Conservation (phyloP, 106 monocot genomes). For the Hemerocallis citrina region DNA sequence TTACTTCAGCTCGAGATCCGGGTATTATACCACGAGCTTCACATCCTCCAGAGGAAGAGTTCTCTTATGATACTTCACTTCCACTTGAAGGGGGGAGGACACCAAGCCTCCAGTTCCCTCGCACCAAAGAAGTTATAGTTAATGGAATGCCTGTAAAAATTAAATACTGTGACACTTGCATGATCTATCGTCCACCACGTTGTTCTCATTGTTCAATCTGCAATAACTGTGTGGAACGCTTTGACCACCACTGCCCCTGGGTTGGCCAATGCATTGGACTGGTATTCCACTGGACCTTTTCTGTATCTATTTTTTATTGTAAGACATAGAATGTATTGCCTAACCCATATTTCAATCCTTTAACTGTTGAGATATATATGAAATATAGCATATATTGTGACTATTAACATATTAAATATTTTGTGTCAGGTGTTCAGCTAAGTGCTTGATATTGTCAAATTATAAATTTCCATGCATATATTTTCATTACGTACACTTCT, state of each 20-base stretch:
- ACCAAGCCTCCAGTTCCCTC: slow-evolving; percentile 58
- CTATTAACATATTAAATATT: too few relatives aligned
- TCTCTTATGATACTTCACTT: slow-evolving; percentile 37
- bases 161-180: slow-evolving; percentile 95
- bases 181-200: slow-evolving; percentile 87
- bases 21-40: slow-evolving; percentile 77
- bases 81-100: slow-evolving; percentile 30
- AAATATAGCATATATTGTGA: too few relatives aligned
- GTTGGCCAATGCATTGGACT: slow-evolving; percentile 96
- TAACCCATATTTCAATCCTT: too few relatives aligned
- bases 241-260: slow-evolving; percentile 99
- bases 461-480: too few relatives aligned
- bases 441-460: too few relatives aligned
- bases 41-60: slow-evolving; percentile 91
- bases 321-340: too few relatives aligned
- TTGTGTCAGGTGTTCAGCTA: too few relatives aligned
- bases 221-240: slow-evolving; percentile 92
- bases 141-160: slow-evolving; percentile 69
- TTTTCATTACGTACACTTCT: too few relatives aligned
- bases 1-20: slow-evolving; percentile 80
- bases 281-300: slow-evolving; percentile 25
- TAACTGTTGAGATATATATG: too few relatives aligned
- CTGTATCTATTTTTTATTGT: too few relatives aligned
- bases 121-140: slow-evolving; percentile 66
- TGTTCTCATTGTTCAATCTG: slow-evolving; percentile 97